These are phyloP conservation scores for Hemileccinum impolitum DNA, from an alignment of 768 basidiomycete genomes.

Conservation along the genomic window DNA sequence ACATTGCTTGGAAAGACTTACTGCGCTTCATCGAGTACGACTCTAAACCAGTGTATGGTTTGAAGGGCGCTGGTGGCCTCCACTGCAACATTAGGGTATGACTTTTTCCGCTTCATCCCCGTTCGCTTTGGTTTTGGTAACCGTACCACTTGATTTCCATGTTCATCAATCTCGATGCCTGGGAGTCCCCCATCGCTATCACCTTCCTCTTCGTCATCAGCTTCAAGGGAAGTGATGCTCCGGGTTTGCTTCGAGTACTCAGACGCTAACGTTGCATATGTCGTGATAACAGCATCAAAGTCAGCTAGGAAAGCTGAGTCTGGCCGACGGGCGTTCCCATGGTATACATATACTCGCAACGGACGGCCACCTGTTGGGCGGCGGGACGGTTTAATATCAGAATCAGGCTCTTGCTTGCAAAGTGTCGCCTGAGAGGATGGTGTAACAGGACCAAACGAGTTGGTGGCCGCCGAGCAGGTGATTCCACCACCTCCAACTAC, in stretches of 20 bases:
- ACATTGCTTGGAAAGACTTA: slow-evolving; percentile 42
- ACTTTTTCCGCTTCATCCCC: slow-evolving; percentile 64
- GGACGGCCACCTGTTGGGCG: slow-evolving; percentile 47
- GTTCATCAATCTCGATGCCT: slow-evolving; percentile 62
- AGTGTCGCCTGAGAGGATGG: slow-evolving; percentile 35
- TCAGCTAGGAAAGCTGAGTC: slow-evolving; percentile 87
- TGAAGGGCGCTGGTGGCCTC: slow-evolving; percentile 80
- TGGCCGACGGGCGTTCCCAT: slow-evolving; percentile 83
- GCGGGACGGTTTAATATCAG: slow-evolving; percentile 25
- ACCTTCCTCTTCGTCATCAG: slow-evolving; percentile 66
- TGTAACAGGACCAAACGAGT: slow-evolving; percentile 35
- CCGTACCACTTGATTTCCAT: slow-evolving; percentile 59
- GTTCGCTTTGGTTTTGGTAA: slow-evolving; percentile 65
- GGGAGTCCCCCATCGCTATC: slow-evolving; percentile 61
- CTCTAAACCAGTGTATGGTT: slow-evolving; percentile 93
- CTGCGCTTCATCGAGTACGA: slow-evolving; percentile 95
- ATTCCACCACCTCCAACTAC: slow-evolving; percentile 74
- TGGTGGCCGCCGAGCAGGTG: slow-evolving; percentile 29
- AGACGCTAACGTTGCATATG: slow-evolving; percentile 91
- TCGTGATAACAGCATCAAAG: slow-evolving; percentile 97
- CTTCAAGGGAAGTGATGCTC: slow-evolving; percentile 55
- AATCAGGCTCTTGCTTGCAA: slow-evolving; percentile 24
- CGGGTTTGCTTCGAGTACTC: slow-evolving; percentile 89
- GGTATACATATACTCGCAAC: slow-evolving; percentile 91
- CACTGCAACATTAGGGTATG: slow-evolving; percentile 35